Evolutionary conservation across 192 early-diverging fungal genomes (phyloP).

Genomic region (Obelidium mucronatum): DNA sequence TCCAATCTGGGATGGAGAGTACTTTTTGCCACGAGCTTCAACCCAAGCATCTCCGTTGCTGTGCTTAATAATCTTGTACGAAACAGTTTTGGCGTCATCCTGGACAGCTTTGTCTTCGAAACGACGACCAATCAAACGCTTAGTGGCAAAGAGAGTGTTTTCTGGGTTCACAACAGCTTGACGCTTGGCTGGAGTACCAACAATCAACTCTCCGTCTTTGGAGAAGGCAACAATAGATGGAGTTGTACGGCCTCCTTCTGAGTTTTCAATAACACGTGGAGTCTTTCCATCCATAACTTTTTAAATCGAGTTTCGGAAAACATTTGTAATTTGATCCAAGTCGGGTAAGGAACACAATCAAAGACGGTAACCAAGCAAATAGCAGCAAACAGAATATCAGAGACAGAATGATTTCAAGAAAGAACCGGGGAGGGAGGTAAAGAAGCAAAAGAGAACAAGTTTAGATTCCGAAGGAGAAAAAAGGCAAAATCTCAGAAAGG

Average conservation of each 20-base stretch:
- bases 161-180: constrained; percentile 99
- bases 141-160: constrained; percentile 97
- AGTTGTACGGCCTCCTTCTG: constrained; percentile 95
- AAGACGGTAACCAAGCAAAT: no score
- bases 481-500: constrained; percentile 22
- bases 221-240: constrained; percentile 96
- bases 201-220: constrained; percentile 95
- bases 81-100: constrained; percentile 86
- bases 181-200: constrained; percentile 96
- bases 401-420: neutral
- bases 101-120: constrained; percentile 90
- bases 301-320: neutral
- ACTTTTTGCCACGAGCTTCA: constrained; percentile 91
- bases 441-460: constrained; percentile 6
- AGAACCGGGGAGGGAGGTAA: neutral
- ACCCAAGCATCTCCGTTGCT: constrained; percentile 99
- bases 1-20: constrained; percentile 96
- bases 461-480: constrained; percentile 4
- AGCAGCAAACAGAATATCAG: no score
- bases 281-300: constrained; percentile 96
- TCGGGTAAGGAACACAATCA: no score
- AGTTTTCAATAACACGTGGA: constrained; percentile 97
- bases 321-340: neutral
- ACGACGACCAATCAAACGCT: constrained; percentile 95
- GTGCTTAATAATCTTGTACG: constrained; percentile 96